A percentile compares a stretch with the other conserved stretches of the same genome.
These are phyloP conservation scores for Cajanus cajan DNA, from an alignment of 306 rosid species.

Conservation along the genomic window DNA sequence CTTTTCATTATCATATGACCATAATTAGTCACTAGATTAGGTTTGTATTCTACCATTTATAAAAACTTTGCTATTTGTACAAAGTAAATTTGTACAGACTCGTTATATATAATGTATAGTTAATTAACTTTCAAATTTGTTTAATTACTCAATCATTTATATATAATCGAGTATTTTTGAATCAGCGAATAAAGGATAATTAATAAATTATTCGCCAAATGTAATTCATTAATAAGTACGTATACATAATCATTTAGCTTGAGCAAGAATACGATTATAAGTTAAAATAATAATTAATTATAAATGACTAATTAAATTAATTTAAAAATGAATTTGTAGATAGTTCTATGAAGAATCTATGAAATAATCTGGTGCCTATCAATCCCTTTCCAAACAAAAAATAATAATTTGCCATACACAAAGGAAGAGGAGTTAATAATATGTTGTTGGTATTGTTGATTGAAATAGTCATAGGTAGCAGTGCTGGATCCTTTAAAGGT, in stretches of 20 bases:
- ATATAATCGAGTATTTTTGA: not conserved
- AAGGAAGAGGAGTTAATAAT: slow-evolving; percentile 5
- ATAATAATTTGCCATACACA: not conserved
- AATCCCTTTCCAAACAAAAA: slow-evolving; percentile 11
- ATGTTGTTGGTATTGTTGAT: slow-evolving; percentile 41
- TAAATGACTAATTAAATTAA: not conserved
- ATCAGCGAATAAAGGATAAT: not conserved
- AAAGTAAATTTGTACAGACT: not conserved
- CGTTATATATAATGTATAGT: not conserved
- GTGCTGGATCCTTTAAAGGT: slow-evolving; percentile 49
- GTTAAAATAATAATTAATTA: not conserved
- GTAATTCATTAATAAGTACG: not conserved
- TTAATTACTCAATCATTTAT: not conserved
- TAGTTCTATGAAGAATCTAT: slow-evolving; percentile 22
- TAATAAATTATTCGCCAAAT: not conserved
- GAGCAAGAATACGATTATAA: not conserved
- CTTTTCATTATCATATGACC: not conserved
- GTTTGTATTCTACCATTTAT: not conserved
- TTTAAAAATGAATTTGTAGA: not conserved
- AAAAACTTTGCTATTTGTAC: not conserved
- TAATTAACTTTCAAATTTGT: not conserved
- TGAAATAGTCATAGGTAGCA: slow-evolving; percentile 49
- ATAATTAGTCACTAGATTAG: not conserved
- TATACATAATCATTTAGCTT: not conserved
- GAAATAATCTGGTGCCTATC: not conserved